Evolutionary conservation across 768 basidiomycete genomes (phyloP).

Genomic region (Calocybe gangraenosa): DNA sequence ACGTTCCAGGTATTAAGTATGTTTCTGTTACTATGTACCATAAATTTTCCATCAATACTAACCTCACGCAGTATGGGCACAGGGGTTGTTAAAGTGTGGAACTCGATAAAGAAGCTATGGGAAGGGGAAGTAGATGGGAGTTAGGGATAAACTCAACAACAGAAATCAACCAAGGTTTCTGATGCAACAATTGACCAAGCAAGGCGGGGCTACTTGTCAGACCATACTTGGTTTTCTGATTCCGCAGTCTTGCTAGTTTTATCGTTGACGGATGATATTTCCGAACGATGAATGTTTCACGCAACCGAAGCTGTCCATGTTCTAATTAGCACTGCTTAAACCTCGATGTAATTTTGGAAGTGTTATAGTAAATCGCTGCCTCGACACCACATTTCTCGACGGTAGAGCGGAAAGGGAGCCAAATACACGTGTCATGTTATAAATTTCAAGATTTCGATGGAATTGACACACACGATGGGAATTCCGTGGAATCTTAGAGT

Average conservation of each 20-base stretch:
- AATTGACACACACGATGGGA: no score
- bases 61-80: conserved; percentile 56
- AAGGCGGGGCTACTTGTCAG: background rate
- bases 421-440: no score
- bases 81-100: conserved; percentile 75
- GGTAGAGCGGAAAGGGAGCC: no score
- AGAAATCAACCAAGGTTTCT: background rate
- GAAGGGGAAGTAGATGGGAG: conserved; percentile 18
- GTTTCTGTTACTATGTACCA: conserved; percentile 22
- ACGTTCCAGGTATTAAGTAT: conserved; percentile 61
- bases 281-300: no score
- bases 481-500: no score
- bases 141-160: background rate
- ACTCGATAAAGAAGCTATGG: conserved; percentile 49
- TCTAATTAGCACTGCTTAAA: no score
- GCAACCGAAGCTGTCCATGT: no score
- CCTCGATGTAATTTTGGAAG: no score
- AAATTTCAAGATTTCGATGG: no score
- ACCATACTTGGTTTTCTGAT: no score
- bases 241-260: background rate
- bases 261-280: background rate
- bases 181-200: background rate
- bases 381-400: no score
- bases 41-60: conserved; percentile 11
- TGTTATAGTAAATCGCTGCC: no score